Evolutionary conservation across 495 filamentous ascomycete species (phyloP), one percentile per base, ranked within the genome.

Genomic region (Haplographium delicatum): DNA sequence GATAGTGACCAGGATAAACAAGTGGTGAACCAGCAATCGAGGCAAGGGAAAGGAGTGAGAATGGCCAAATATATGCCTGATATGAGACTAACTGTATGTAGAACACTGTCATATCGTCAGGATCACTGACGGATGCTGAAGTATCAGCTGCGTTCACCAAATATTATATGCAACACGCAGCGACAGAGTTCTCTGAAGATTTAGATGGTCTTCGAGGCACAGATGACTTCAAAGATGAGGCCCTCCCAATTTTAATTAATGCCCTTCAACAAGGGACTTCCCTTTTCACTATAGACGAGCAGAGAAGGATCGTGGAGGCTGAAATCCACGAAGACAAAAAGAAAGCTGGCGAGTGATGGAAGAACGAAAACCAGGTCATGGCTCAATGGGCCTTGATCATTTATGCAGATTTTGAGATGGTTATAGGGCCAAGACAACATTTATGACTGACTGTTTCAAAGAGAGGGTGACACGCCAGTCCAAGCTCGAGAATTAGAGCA

Each of bases 161-260:
- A 23, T 81, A 74, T 62, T 88, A 88, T 63, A 74, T 88, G 52
- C 74, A 76, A 35, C 74, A 72, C 46, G 67, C 82, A 15, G 85
- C 85, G 5, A 64, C 69, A 8, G 83, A 88, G 51, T 85, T 88
- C 49, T 81, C 79, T 7, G 82, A 88, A 28, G 85, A 88, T 61
- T 68, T 89, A 22, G 81, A 88, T 64, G 73, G 74, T 52, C 62
- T 88, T 8, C 79, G 85, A 22, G 64, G 58, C 30, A 79, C 85
- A 24, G 74, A 77, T 57, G 85, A 89, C 64, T 89, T 88, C 59
- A 78, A 70, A 46, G 73, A 74, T 47, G 72, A 74, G 24, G 79
- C 78, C 10, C 53, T 89, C 43, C 71, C 72, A 8, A 69, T 88
- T 56, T 68, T 89, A 30, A 69, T 88, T 26, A 63, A 70, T 48